Evolutionary conservation across 1,284 basidiomycete species (phyloP), one percentile per base, ranked within the genome.

Genomic region (Ustilago crameri): DNA sequence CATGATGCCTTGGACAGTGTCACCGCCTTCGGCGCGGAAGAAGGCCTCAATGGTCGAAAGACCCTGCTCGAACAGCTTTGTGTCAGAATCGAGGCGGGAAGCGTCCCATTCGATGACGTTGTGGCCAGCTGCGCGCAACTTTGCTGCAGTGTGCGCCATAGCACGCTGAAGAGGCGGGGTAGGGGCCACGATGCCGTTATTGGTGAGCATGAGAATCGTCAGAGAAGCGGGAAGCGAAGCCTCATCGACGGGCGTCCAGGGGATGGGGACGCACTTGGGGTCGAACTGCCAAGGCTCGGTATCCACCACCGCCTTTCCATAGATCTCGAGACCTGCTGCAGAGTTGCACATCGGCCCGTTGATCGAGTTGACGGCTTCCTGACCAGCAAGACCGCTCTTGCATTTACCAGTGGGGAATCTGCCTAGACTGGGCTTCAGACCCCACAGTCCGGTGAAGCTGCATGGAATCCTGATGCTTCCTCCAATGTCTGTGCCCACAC

Each of bases 161-260:
- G 88, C 91, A 34, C 91, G 86, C 17, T 79, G 84, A 18, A 93
- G 83, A 0, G 92, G 91, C 0, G 92, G 91, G 59, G 90, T 88
- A 2, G 92, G 91, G n/a, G 85, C 79, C 10, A 88, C 84, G 12
- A 87, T 62, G 1, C 88, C 90, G 75, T 91, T 87, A 72, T 91
- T 86, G 87, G 87, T 88, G 66, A 90, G 83, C 52, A 91, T 85
- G 1, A 85, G 89, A 67, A 91, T 89, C 59, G 87, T 88, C 10
- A 91, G 84, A 24, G 46, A 43, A 5, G 10, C 5, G 9, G 58
- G 59, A 37, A 71, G 48, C n/a, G 38, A 41, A 0, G 37, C 27
- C 5, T 20, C 9, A 4, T 42, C 37, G 5, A 72, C 55, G 18
- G 58, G 56, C n/a, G 58, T 66, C 75, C 75, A 77, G 7, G 73